Percentiles rank a stretch among this genome's conserved stretches.
Evolutionary conservation across 2,329 filamentous ascomycete species (phyloP).

Genomic region (Colletotrichum salicis): DNA sequence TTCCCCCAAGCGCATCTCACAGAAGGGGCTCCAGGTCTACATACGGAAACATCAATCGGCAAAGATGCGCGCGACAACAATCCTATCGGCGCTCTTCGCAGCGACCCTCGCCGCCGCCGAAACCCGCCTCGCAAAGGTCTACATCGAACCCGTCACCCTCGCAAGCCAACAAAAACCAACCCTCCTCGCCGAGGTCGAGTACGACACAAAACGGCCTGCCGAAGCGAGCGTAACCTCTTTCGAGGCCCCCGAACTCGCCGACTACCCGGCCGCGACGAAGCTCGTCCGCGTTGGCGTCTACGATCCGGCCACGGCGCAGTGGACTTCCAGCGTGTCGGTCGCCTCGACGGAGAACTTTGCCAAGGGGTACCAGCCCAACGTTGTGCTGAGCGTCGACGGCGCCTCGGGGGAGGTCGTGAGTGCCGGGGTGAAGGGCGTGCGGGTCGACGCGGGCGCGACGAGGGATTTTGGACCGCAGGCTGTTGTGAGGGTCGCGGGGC

Average conservation of each 20-base stretch:
- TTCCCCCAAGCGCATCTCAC: background rate
- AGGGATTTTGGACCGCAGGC: slow-evolving; percentile 73
- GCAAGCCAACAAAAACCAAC: slow-evolving; percentile 45
- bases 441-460: slow-evolving; percentile 72
- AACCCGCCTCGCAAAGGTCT: slow-evolving; percentile 61
- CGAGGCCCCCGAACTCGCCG: slow-evolving; percentile 62
- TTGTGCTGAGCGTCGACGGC: slow-evolving; percentile 63
- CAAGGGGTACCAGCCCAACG: slow-evolving; percentile 69
- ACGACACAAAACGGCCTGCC: slow-evolving; percentile 57
- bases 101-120: slow-evolving; percentile 51
- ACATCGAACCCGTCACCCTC: slow-evolving; percentile 61
- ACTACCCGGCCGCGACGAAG: slow-evolving; percentile 40
- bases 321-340: slow-evolving; percentile 67
- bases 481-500: slow-evolving; percentile 57
- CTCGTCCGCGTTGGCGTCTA: slow-evolving; percentile 70
- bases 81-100: slow-evolving; percentile 56
- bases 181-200: slow-evolving; percentile 67
- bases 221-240: slow-evolving; percentile 63
- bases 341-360: slow-evolving; percentile 66
- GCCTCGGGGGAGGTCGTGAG: slow-evolving; percentile 57
- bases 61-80: slow-evolving; percentile 54
- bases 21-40: background rate
- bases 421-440: slow-evolving; percentile 64
- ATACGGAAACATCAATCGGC: background rate
- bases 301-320: slow-evolving; percentile 56